phyloP scores from a whole-genome alignment of 768 basidiomycete species.

The Boletus tylopilopsis region DNA sequence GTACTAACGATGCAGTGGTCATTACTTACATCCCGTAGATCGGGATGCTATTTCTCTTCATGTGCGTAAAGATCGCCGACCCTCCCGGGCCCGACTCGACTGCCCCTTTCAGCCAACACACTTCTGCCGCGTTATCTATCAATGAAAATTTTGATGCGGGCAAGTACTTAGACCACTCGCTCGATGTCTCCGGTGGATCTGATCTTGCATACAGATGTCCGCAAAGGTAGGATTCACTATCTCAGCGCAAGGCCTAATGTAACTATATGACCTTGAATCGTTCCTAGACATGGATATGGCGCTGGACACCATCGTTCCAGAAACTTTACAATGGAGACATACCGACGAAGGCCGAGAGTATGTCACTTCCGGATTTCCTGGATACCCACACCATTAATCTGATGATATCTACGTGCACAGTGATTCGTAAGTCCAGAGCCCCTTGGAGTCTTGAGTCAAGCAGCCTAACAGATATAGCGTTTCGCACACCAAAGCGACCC shows the following conservation, averaged over 20 bases:
- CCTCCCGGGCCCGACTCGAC: conserved; percentile 17
- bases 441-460: background rate
- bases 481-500: conserved; percentile 86
- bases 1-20: too few species aligned
- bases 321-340: conserved; percentile 76
- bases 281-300: conserved; percentile 92
- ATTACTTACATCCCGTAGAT: conserved; percentile 41
- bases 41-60: conserved; percentile 88
- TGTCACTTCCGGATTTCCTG: conserved; percentile 8
- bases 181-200: background rate
- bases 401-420: conserved; percentile 34
- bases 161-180: conserved; percentile 26
- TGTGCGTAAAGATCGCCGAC: conserved; percentile 43
- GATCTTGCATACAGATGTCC: conserved; percentile 34
- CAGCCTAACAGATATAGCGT: conserved; percentile 44
- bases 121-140: conserved; percentile 73
- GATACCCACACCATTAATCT: background rate
- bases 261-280: conserved; percentile 33
- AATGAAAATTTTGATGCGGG: conserved; percentile 91
- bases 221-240: conserved; percentile 36
- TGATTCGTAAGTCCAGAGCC: conserved; percentile 60
- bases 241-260: conserved; percentile 7
- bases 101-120: conserved; percentile 57
- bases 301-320: conserved; percentile 84
- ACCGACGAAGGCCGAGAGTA: conserved; percentile 92